Conservation (phyloP, 2,329 filamentous ascomycete species). For the Aspergillus nomiae region DNA sequence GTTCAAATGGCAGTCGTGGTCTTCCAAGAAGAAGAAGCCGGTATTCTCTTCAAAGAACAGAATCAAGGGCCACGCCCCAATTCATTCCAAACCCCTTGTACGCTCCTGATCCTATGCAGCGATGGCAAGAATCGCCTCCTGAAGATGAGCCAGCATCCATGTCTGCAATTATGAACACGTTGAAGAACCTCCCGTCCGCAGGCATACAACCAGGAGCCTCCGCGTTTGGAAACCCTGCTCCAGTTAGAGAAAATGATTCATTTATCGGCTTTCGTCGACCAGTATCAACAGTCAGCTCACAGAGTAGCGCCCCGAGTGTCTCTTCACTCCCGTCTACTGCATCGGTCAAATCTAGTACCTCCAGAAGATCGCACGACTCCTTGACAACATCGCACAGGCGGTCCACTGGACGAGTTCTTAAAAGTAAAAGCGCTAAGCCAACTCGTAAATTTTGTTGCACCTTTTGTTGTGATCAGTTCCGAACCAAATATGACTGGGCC, state of each 20-base stretch:
- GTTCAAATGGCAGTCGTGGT: background rate
- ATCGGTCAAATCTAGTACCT: background rate
- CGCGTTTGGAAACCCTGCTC: background rate
- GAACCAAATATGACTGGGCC: conserved; percentile 28
- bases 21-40: background rate
- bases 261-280: background rate
- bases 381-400: background rate
- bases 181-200: background rate
- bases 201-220: background rate
- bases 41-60: background rate
- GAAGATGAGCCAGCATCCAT: conserved; percentile 4
- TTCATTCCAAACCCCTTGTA: background rate
- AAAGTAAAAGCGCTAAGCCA: background rate
- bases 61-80: background rate
- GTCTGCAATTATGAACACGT: background rate
- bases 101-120: background rate
- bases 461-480: conserved; percentile 28
- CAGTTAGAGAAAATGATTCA: background rate
- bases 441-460: conserved; percentile 22
- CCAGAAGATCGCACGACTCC: background rate
- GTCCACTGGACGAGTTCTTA: background rate
- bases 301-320: background rate
- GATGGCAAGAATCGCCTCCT: conserved; percentile 2
- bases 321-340: background rate
- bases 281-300: background rate